Percentiles rank a stretch among this genome's conserved stretches.
Conservation (phyloP, 371 early-diverging fungal genomes). For the Umbelopsis sp. region DNA sequence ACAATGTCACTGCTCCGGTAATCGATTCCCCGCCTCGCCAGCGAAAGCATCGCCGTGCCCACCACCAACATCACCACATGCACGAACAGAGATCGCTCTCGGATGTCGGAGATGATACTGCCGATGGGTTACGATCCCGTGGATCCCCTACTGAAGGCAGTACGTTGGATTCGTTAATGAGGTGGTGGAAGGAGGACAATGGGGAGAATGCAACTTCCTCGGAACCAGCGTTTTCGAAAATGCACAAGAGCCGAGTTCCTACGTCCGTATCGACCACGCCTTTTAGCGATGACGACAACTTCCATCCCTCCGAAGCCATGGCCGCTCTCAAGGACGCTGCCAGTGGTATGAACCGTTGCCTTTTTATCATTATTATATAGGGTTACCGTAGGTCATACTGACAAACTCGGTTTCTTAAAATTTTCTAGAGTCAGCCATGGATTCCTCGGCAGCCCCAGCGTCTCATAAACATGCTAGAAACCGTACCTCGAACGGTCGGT, state of each 20-base stretch:
- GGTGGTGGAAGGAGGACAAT: not conserved
- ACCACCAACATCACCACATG: slow-evolving; percentile 10
- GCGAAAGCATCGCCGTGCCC: slow-evolving; percentile 13
- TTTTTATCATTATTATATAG: not conserved
- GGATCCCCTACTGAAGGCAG: not conserved
- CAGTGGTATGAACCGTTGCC: slow-evolving; percentile 33
- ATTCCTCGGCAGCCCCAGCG: not conserved
- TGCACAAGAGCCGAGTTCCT: not conserved
- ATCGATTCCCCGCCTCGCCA: slow-evolving; percentile 1
- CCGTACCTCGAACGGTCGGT: not conserved
- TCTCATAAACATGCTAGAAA: not conserved
- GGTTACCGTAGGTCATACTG: no score
- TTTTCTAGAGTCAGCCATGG: not conserved
- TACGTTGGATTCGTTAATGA: not conserved
- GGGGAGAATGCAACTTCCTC: not conserved
- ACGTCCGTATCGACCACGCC: not conserved
- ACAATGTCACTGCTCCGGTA: not conserved
- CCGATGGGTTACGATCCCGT: not conserved
- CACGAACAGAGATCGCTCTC: slow-evolving; percentile 11
- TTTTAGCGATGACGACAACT: not conserved
- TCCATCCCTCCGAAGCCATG: slow-evolving; percentile 44
- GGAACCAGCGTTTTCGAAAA: not conserved
- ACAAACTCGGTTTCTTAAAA: not conserved
- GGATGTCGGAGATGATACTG: slow-evolving; percentile 15
- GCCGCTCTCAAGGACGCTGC: slow-evolving; percentile 52